Percentiles rank a stretch among this genome's conserved stretches.
phyloP scores from a whole-genome alignment of 306 rosid genomes.

The Quercus gilva region DNA sequence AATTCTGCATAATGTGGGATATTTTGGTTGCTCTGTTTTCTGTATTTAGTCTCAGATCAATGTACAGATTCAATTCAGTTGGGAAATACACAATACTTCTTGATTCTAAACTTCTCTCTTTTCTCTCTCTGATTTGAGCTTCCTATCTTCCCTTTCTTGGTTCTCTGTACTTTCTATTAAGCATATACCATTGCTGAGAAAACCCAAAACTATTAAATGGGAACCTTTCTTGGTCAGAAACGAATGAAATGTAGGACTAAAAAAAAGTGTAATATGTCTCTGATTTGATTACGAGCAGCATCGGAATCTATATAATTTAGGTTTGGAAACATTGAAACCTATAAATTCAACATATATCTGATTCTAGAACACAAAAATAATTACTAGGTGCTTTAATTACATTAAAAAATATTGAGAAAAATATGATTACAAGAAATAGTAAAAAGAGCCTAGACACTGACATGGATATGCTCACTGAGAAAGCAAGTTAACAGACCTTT shows the following conservation, averaged over 20 bases:
- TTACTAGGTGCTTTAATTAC: too few relatives aligned
- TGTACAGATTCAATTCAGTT: too few relatives aligned
- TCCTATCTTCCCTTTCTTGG: too few relatives aligned
- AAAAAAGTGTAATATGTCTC: neutral
- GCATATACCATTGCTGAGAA: slow-evolving; percentile 21
- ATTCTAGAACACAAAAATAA: neutral
- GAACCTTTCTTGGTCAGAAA: neutral
- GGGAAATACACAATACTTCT: too few relatives aligned
- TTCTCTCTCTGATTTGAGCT: too few relatives aligned
- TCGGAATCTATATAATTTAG: neutral
- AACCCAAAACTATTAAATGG: neutral
- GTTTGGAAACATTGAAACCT: neutral
- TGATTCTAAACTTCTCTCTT: too few relatives aligned
- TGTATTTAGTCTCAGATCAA: too few relatives aligned
- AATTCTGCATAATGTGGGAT: too few relatives aligned
- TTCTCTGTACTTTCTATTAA: too few relatives aligned
- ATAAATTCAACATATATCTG: neutral
- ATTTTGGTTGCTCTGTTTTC: too few relatives aligned
- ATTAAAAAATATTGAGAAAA: too few relatives aligned
- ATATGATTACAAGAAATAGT: too few relatives aligned
- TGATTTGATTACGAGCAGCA: neutral
- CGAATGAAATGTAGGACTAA: neutral
- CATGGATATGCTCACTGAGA: neutral
- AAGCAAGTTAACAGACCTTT: neutral
- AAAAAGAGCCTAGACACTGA: neutral